Conservation (phyloP, 768 basidiomycete species). For the Russula vinacea region DNA sequence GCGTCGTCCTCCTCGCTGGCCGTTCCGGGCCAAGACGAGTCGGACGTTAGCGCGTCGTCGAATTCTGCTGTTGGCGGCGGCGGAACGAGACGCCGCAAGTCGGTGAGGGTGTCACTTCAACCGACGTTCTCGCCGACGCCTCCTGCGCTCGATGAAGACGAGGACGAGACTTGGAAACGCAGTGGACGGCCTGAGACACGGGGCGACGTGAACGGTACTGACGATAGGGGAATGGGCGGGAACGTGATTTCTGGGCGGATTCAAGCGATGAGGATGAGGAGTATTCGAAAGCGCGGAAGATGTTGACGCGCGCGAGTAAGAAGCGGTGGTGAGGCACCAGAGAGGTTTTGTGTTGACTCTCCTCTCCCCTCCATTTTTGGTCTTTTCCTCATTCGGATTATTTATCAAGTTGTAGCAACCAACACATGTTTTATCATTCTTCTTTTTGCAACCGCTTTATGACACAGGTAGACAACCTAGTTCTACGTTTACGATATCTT, state of each 20-base stretch:
- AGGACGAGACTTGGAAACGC: constrained; percentile 30
- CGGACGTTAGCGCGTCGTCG: constrained; percentile 36
- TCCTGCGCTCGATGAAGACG: constrained; percentile 55
- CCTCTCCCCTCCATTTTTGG: background rate
- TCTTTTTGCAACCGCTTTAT: background rate
- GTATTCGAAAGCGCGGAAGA: constrained; percentile 54
- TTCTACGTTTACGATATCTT: constrained; percentile 4
- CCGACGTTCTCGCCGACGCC: constrained; percentile 75
- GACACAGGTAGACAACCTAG: background rate
- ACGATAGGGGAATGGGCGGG: constrained; percentile 30
- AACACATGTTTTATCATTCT: background rate
- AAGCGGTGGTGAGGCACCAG: constrained; percentile 39
- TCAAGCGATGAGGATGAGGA: constrained; percentile 71
- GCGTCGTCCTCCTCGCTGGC: constrained; percentile 10
- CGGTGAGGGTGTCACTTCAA: constrained; percentile 72
- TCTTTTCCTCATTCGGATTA: background rate
- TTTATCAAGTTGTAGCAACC: background rate
- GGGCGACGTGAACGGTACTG: constrained; percentile 5
- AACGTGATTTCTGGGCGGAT: constrained; percentile 60
- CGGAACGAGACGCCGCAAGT: constrained; percentile 49
- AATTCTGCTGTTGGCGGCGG: constrained; percentile 20
- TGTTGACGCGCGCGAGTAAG: constrained; percentile 49
- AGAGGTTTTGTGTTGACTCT: background rate
- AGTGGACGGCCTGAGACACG: constrained; percentile 14
- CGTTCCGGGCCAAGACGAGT: constrained; percentile 30